Base-by-base conservation (phyloP, 176 grass and related monocot species). In the Carex parvula region DNA sequence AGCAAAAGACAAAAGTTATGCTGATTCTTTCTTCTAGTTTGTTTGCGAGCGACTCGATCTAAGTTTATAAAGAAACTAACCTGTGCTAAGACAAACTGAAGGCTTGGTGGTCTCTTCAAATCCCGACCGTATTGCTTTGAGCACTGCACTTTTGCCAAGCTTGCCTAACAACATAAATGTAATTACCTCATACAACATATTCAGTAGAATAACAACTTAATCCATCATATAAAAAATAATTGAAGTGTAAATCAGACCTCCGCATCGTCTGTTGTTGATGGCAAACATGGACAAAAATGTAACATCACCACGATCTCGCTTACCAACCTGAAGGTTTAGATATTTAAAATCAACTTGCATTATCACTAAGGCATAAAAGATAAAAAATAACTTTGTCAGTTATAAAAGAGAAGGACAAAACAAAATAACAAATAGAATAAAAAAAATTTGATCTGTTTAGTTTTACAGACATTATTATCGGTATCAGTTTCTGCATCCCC, bases 91-190 rank as follows among this genome's bases (percentile, higher is more conserved):
- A 87, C 94, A 97, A 92, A 89, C 66, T 78, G 88, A 64, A 21
- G 94, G 94, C 53, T 94, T 91, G 46, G 91, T 97, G 70, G 88
- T 97, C 88, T 97, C 94, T 87, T 97, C 87, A 81, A 97, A 97
- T 81, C 94, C 91, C 50, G 91, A 85, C 79, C 91, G 94, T 37
- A 97, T 87, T 61, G 94, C 94, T 89, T 97, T 94, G 73, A 97
- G 86, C 53, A 97, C 89, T 30, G 89, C 89, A 86, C 75, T 89
- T 87, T 97, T 97, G 81, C 89, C 94, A 88, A 97, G 78, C 86
- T 94, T 97, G 76, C 94, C 91, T 97, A 84, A 87, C 79, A 81
- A 84, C 46, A 92, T 82, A 61, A 86, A 88, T 18, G 81, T 70
- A 55, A 86, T 74, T 50, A 68, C 39, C 16, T 2, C 32, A 22